Conservation (phyloP, 805 yeast species). For the Metschnikowia hibisci region DNA sequence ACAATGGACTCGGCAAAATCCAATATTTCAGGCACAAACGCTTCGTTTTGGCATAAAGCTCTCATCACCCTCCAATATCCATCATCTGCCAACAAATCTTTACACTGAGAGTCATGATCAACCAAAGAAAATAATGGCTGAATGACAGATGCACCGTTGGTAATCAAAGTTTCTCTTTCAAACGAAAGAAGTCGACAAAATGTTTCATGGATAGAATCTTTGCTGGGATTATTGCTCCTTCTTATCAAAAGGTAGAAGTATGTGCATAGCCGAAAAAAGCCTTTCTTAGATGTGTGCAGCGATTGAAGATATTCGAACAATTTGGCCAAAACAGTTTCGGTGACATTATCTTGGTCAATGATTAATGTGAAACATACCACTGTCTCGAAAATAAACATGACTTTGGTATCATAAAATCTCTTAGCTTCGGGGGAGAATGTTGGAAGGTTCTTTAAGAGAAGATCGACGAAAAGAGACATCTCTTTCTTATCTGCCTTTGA, state of each 20-base stretch:
- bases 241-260: conserved; percentile 50
- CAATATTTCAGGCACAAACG: conserved; percentile 42
- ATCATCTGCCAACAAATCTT: conserved; percentile 31
- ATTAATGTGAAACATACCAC: conserved; percentile 34
- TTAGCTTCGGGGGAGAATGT: conserved; percentile 25
- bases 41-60: conserved; percentile 42
- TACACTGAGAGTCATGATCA: conserved; percentile 39
- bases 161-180: conserved; percentile 43
- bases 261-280: conserved; percentile 43
- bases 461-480: conserved; percentile 33
- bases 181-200: conserved; percentile 9
- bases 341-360: conserved; percentile 23
- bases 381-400: conserved; percentile 47
- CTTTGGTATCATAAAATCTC: conserved; percentile 44
- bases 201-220: conserved; percentile 11
- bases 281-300: conserved; percentile 26
- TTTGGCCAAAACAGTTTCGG: conserved; percentile 15
- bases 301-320: conserved; percentile 13
- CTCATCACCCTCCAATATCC: conserved; percentile 55
- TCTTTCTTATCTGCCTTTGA: conserved; percentile 34
- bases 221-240: conserved; percentile 18
- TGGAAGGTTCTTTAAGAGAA: conserved; percentile 29
- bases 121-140: conserved; percentile 49
- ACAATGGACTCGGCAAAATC: conserved; percentile 44
- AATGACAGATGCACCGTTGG: conserved; percentile 42